phyloP scores from a whole-genome alignment of 139 green algal species.

The Tetraselmis chui region DNA sequence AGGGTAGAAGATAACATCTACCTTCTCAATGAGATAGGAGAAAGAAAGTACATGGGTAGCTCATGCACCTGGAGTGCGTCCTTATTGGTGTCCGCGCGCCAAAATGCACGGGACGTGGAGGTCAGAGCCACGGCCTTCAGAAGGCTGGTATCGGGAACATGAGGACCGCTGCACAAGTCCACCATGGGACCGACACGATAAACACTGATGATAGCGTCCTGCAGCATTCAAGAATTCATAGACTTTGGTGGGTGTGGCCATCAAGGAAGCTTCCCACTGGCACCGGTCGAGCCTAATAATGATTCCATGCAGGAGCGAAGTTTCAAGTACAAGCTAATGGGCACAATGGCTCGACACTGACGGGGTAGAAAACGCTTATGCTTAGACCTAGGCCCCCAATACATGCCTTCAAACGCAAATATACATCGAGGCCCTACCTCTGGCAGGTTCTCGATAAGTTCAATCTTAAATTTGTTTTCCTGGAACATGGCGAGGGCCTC shows the following conservation, averaged over 20 bases:
- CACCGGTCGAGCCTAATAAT: too few relatives aligned
- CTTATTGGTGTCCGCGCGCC: constrained; percentile 75
- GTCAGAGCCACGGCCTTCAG: constrained; percentile 79
- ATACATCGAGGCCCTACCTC: constrained; percentile 9
- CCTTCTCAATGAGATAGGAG: too few relatives aligned
- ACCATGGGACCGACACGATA: constrained; percentile 93
- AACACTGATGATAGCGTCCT: constrained; percentile 78
- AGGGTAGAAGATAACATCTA: too few relatives aligned
- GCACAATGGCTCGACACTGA: too few relatives aligned
- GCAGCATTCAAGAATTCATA: too few relatives aligned
- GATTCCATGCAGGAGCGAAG: too few relatives aligned
- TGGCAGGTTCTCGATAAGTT: constrained; percentile 87
- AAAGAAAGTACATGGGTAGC: neutral
- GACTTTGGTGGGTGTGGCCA: too few relatives aligned
- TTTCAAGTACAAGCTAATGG: too few relatives aligned
- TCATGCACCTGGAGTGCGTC: constrained; percentile 48
- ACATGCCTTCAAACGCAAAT: too few relatives aligned
- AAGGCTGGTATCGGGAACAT: constrained; percentile 84
- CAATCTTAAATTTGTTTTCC: constrained; percentile 98
- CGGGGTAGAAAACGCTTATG: too few relatives aligned
- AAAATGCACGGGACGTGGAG: constrained; percentile 72
- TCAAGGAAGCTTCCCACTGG: too few relatives aligned
- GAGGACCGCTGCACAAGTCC: constrained; percentile 89
- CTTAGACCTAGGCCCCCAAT: too few relatives aligned
- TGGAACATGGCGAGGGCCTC: constrained; percentile 94